These are phyloP conservation scores for Metschnikowia orientalis DNA, from an alignment of 805 yeast species.

Conservation along the genomic window DNA sequence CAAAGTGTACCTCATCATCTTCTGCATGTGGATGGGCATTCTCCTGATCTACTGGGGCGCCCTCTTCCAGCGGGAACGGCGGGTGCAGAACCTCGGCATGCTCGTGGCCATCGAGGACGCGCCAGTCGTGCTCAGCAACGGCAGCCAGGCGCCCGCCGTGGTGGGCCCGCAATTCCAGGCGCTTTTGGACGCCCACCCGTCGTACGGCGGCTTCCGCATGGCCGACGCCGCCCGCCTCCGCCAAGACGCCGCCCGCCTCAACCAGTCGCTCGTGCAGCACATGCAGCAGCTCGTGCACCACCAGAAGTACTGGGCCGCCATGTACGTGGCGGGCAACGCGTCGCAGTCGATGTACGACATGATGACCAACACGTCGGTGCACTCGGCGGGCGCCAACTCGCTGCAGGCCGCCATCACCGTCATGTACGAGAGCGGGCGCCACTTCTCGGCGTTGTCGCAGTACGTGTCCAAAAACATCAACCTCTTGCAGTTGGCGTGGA, in stretches of 20 bases:
- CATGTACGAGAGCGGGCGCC: conserved; percentile 28
- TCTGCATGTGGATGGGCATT: conserved; percentile 25
- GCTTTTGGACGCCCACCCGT: conserved; percentile 14
- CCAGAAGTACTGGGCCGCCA: conserved; percentile 29
- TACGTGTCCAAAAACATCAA: conserved; percentile 30
- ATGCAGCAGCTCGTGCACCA: conserved; percentile 22
- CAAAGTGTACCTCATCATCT: conserved; percentile 19
- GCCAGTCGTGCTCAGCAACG: conserved; percentile 15
- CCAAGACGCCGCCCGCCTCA: conserved; percentile 15
- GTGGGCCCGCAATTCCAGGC: conserved; percentile 19
- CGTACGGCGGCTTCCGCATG: conserved; percentile 20
- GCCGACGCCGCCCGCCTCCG: conserved; percentile 14
- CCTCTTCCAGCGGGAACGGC: conserved; percentile 24
- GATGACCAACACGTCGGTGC: conserved; percentile 14
- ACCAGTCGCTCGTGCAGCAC: conserved; percentile 19
- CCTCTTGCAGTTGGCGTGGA: conserved; percentile 20
- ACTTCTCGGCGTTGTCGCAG: conserved; percentile 29
- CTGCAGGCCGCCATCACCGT: conserved; percentile 19
- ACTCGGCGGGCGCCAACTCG: conserved; percentile 14
- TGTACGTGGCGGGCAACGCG: conserved; percentile 24
- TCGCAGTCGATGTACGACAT: conserved; percentile 23
- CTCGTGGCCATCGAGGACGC: conserved; percentile 35
- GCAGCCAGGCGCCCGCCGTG: conserved; percentile 17
- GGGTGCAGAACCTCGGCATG: conserved; percentile 31
- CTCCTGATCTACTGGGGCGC: conserved; percentile 43